A percentile compares a stretch with the other conserved stretches of the same genome.
phyloP scores from a whole-genome alignment of 805 yeast genomes.

The Ogataea nonfermentans region DNA sequence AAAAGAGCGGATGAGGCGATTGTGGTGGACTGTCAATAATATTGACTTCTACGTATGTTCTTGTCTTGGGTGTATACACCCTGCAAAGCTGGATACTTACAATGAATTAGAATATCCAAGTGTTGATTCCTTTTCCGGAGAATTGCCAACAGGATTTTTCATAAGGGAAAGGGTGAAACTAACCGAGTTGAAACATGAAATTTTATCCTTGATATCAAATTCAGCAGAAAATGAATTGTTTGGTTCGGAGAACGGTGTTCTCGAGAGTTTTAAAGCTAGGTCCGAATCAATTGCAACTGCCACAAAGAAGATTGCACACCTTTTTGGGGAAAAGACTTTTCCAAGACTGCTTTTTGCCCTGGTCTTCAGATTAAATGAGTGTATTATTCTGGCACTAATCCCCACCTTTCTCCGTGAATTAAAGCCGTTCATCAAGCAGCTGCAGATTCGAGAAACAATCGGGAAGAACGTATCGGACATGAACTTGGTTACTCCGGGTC shows the following conservation, averaged over 20 bases:
- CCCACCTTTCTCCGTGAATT: too few relatives aligned
- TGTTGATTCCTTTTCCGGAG: slow-evolving; percentile 1
- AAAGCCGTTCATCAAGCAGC: too few relatives aligned
- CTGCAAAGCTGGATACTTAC: not conserved
- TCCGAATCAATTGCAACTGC: slow-evolving; percentile 2
- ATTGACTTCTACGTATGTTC: slow-evolving; percentile 9
- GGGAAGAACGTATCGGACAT: too few relatives aligned
- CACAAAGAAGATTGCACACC: not conserved
- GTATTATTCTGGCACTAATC: too few relatives aligned
- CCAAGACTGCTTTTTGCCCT: slow-evolving; percentile 8
- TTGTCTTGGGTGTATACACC: slow-evolving; percentile 3
- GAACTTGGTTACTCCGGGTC: too few relatives aligned
- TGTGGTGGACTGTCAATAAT: slow-evolving; percentile 9
- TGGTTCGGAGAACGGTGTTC: not conserved
- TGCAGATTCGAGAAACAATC: too few relatives aligned
- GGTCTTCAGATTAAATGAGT: slow-evolving; percentile 9
- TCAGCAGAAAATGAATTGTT: not conserved
- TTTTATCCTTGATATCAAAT: not conserved
- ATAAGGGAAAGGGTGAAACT: slow-evolving; percentile 6
- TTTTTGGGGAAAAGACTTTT: not conserved
- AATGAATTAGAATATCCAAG: slow-evolving; percentile 1
- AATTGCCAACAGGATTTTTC: slow-evolving; percentile 5
- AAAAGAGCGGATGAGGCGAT: slow-evolving; percentile 10
- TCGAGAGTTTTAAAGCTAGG: not conserved
- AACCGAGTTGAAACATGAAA: slow-evolving; percentile 4